phyloP scores from a whole-genome alignment of 495 filamentous ascomycete species.

The Amphirosellinia nigrospora region DNA sequence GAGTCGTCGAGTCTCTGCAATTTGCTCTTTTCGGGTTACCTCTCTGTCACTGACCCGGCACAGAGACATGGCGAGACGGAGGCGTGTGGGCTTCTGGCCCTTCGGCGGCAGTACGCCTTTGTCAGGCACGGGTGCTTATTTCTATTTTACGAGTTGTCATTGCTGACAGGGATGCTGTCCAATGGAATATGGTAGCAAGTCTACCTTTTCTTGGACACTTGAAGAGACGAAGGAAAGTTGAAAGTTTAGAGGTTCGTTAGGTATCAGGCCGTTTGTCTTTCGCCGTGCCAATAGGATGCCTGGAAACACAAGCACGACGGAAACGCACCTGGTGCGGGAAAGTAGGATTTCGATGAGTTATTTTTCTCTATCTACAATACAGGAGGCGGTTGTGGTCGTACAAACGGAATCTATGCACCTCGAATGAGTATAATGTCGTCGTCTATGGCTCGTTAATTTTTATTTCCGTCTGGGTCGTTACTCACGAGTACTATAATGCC shows the following conservation, averaged over 20 bases:
- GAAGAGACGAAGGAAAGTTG: too few relatives aligned
- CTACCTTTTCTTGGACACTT: too few relatives aligned
- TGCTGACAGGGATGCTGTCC: neutral
- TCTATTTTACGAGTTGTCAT: neutral
- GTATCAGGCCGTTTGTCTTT: neutral
- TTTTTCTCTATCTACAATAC: neutral
- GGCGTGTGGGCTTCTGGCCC: too few relatives aligned
- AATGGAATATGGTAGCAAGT: too few relatives aligned
- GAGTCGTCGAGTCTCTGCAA: neutral
- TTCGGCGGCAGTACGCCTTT: too few relatives aligned
- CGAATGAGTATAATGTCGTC: neutral
- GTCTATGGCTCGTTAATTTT: neutral
- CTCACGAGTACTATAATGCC: constrained; percentile 35
- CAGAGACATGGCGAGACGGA: neutral
- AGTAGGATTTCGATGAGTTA: neutral
- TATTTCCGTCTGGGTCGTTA: neutral
- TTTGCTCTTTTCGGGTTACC: neutral
- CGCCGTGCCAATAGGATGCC: neutral
- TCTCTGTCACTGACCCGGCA: neutral
- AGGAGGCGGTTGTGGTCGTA: constrained; percentile 12
- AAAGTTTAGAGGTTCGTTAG: neutral
- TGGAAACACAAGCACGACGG: neutral
- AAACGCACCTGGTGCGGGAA: neutral
- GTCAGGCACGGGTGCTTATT: neutral
- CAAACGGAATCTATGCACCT: constrained; percentile 21